These are phyloP conservation scores for Phytopythium aichiense DNA, from an alignment of 352 stramenopile species.

Conservation along the genomic window DNA sequence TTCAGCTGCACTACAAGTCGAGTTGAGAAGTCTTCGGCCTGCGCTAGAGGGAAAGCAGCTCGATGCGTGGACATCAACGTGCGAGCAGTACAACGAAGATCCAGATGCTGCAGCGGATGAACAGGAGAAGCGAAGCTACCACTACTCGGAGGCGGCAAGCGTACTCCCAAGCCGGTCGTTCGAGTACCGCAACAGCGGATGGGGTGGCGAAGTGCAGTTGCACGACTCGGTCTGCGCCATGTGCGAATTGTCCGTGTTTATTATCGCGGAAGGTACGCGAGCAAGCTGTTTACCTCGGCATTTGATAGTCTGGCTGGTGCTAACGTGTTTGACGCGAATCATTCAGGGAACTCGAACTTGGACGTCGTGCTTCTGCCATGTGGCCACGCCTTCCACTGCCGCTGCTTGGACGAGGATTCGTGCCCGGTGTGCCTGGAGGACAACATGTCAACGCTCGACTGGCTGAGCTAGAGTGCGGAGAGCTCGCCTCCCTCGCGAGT, in stretches of 20 bases:
- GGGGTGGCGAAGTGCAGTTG: conserved; percentile 82
- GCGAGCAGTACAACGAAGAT: background rate
- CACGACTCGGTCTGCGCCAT: conserved; percentile 70
- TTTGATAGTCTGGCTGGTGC: conserved; percentile 7
- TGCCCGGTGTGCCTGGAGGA: conserved; percentile 70
- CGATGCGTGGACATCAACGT: conserved; percentile 16
- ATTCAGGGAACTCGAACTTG: conserved; percentile 67
- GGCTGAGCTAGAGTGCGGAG: background rate
- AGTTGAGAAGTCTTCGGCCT: conserved; percentile 37
- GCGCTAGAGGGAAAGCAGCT: conserved; percentile 51
- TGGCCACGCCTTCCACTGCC: conserved; percentile 72
- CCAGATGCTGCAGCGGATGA: background rate
- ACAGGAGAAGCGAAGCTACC: background rate
- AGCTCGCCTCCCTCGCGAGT: too few species aligned
- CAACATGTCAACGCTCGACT: conserved; percentile 47
- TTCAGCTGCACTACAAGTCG: conserved; percentile 58
- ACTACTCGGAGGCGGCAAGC: conserved; percentile 8
- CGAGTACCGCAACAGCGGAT: conserved; percentile 84
- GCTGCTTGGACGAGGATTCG: conserved; percentile 52
- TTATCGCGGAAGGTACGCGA: conserved; percentile 67
- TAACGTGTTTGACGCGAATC: background rate
- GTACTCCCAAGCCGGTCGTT: conserved; percentile 45
- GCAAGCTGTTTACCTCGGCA: background rate
- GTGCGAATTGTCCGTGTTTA: conserved; percentile 79
- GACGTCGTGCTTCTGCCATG: conserved; percentile 74